Evolutionary conservation across 23 red algal genomes (phyloP).

Genomic region (Agarophyton chilense): DNA sequence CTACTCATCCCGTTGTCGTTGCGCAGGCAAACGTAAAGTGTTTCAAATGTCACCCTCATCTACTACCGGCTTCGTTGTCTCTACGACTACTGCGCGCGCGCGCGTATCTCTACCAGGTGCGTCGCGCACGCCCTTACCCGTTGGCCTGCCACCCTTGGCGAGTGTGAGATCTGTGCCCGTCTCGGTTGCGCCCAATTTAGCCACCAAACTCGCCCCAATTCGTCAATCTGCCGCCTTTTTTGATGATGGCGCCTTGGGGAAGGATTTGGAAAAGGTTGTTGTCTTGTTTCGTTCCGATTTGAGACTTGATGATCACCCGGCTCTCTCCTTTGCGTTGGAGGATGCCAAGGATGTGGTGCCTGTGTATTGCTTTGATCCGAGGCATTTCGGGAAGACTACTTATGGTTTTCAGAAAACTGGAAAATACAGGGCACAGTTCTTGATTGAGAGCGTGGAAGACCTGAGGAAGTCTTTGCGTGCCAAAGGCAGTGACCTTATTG

Average conservation of each 20-base stretch:
- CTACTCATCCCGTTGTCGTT: not conserved
- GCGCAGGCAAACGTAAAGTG: not conserved
- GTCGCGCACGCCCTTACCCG: not conserved
- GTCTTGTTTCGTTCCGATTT: slow-evolving; percentile 96
- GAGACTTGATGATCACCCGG: slow-evolving; percentile 94
- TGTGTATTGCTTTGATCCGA: slow-evolving; percentile 96
- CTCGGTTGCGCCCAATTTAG: not conserved
- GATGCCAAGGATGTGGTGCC: slow-evolving; percentile 81
- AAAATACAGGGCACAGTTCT: slow-evolving; percentile 89
- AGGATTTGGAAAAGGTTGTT: slow-evolving; percentile 35
- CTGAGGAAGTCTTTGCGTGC: slow-evolving; percentile 84
- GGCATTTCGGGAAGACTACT: slow-evolving; percentile 95
- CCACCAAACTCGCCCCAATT: not conserved
- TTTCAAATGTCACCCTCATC: not conserved
- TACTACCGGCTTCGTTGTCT: slow-evolving; percentile 14
- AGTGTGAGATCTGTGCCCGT: not conserved
- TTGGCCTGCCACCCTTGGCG: not conserved
- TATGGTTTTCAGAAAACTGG: slow-evolving; percentile 99
- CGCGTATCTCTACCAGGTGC: not conserved
- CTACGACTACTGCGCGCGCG: not conserved
- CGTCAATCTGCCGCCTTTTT: not conserved
- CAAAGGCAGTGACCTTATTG: slow-evolving; percentile 81
- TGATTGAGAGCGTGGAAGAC: slow-evolving; percentile 87
- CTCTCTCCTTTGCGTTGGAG: slow-evolving; percentile 79
- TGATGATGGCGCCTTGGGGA: not conserved